Evolutionary conservation across 352 stramenopile genomes (phyloP).

Genomic region (Phytophthora pseudosyringae): DNA sequence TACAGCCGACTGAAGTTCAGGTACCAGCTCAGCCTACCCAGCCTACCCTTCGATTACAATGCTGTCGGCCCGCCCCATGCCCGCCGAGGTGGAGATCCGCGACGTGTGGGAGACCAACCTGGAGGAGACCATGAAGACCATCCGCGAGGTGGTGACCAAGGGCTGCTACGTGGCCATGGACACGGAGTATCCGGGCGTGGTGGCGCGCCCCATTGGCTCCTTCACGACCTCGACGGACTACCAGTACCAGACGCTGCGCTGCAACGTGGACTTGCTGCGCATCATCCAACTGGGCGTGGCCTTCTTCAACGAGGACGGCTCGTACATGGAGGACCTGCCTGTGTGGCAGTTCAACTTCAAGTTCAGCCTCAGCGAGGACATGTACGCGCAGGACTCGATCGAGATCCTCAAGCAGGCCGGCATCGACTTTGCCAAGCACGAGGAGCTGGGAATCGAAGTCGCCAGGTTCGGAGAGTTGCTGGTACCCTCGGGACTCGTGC

Average conservation of each 20-base stretch:
- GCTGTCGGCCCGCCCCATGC: conserved; percentile 60
- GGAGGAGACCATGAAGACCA: conserved; percentile 96
- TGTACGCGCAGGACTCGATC: conserved; percentile 99
- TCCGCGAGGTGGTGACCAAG: conserved; percentile 95
- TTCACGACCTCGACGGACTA: conserved; percentile 96
- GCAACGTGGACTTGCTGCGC: conserved; percentile 98
- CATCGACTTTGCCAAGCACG: conserved; percentile 98
- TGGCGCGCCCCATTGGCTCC: conserved; percentile 97
- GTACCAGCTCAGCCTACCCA: neutral
- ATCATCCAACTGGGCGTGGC: conserved; percentile 99
- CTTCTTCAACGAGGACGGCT: conserved; percentile 96
- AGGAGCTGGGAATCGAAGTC: conserved; percentile 97
- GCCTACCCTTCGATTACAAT: conserved; percentile 19
- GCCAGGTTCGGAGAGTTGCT: conserved; percentile 97
- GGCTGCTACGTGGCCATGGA: conserved; percentile 99
- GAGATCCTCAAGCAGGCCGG: conserved; percentile 98
- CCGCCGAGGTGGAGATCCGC: conserved; percentile 91
- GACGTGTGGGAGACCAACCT: conserved; percentile 95
- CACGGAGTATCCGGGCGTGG: conserved; percentile 99
- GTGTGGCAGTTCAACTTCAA: conserved; percentile 99
- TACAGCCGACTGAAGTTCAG: conserved; percentile 19
- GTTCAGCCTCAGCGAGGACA: conserved; percentile 98
- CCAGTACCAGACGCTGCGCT: conserved; percentile 98
- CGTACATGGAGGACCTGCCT: conserved; percentile 94
- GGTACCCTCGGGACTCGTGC: conserved; percentile 97